Evolutionary conservation across 2,329 filamentous ascomycete genomes (phyloP).

Genomic region (Diplodia scrobiculata): DNA sequence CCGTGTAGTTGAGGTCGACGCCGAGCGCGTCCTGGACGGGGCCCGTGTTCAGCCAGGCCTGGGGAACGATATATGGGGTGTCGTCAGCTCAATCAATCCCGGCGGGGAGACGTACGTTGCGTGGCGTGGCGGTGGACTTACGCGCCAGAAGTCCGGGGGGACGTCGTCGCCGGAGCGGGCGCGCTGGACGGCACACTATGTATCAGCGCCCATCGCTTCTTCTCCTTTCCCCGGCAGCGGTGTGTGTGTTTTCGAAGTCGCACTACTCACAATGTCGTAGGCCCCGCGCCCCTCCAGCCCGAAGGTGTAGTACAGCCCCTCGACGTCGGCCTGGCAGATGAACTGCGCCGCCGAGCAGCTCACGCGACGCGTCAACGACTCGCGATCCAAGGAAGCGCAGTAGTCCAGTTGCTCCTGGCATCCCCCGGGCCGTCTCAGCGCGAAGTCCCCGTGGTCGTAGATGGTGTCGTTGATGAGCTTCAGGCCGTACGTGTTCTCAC

Average conservation of each 20-base stretch:
- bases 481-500: conserved; percentile 63
- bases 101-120: too few species aligned
- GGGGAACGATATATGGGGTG: background rate
- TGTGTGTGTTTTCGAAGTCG: too few species aligned
- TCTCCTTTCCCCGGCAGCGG: too few species aligned
- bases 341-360: conserved; percentile 50
- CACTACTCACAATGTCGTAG: conserved; percentile 55
- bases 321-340: conserved; percentile 51
- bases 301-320: conserved; percentile 47
- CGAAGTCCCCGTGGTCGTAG: conserved; percentile 51
- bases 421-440: conserved; percentile 52
- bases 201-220: background rate
- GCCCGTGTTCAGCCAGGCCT: conserved; percentile 52
- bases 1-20: conserved; percentile 62
- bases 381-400: conserved; percentile 36
- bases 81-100: background rate
- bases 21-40: conserved; percentile 62
- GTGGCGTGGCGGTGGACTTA: too few species aligned
- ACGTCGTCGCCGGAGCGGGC: conserved; percentile 48
- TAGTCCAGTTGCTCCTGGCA: conserved; percentile 57
- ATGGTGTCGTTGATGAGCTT: conserved; percentile 53
- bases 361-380: conserved; percentile 43
- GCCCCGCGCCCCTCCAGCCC: conserved; percentile 52
- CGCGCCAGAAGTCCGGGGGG: conserved; percentile 31
- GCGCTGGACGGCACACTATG: conserved; percentile 39